A percentile compares a stretch with the other conserved stretches of the same genome.
These are phyloP conservation scores for Aspergillus latus DNA, from an alignment of 2,329 filamentous ascomycete species.

Conservation along the genomic window DNA sequence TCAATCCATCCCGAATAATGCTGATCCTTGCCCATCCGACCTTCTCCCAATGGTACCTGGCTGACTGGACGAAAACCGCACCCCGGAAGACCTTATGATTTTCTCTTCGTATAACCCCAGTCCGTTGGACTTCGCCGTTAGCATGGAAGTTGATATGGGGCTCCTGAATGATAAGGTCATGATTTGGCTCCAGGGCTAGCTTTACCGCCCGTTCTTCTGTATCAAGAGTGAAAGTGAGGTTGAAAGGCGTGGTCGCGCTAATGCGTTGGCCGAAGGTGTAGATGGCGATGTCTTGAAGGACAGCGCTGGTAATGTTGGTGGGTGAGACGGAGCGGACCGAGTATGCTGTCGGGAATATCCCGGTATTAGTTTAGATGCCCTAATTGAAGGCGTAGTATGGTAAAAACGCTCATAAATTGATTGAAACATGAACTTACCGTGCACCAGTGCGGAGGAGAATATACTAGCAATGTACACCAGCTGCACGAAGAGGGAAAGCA, in stretches of 20 bases:
- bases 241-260: background rate
- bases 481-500: no score
- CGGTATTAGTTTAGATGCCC: no score
- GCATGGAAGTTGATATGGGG: constrained; percentile 14
- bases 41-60: background rate
- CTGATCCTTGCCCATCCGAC: constrained; percentile 18
- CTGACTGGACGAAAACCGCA: background rate
- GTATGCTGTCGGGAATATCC: background rate
- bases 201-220: background rate
- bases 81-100: constrained; percentile 11
- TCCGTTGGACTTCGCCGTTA: background rate
- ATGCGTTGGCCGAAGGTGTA: background rate
- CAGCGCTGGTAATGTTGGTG: background rate
- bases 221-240: constrained; percentile 7
- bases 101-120: background rate
- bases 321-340: constrained; percentile 1
- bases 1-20: constrained; percentile 9
- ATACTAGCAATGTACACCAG: no score
- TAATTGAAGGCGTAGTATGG: no score
- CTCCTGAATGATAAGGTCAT: constrained; percentile 11
- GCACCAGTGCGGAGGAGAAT: no score
- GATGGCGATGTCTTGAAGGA: constrained; percentile 1
- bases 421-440: no score
- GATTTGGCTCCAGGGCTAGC: constrained; percentile 12
- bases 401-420: no score